These are phyloP conservation scores for Paspalum vaginatum DNA, from an alignment of 176 grass and related monocot species.

Conservation along the genomic window DNA sequence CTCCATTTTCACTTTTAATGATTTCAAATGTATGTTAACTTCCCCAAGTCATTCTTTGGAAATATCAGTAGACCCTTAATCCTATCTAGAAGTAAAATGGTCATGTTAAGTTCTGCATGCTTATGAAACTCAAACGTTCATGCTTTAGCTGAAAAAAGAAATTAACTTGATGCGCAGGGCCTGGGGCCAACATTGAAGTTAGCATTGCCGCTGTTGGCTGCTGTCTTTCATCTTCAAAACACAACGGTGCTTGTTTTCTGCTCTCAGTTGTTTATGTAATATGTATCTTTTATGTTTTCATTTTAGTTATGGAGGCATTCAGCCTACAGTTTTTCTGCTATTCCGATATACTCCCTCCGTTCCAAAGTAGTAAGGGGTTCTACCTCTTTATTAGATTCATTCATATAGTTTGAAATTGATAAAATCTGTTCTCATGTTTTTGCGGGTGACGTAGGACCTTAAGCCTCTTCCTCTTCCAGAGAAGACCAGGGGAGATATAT, in stretches of 20 bases:
- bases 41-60: not conserved
- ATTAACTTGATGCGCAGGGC: conserved; percentile 73
- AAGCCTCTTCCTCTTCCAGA: conserved; percentile 67
- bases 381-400: too few species aligned
- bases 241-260: conserved; percentile 1
- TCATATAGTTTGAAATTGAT: conserved; percentile 31
- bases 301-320: conserved; percentile 35
- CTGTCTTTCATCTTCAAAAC: conserved; percentile 32
- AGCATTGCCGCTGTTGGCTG: not conserved
- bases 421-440: not conserved
- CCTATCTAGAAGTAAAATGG: not conserved
- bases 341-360: too few species aligned
- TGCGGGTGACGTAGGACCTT: conserved; percentile 53
- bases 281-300: conserved; percentile 2
- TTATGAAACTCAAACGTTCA: conserved; percentile 13
- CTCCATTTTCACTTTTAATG: not conserved
- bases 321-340: conserved; percentile 23
- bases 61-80: not conserved
- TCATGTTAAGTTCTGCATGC: conserved; percentile 1
- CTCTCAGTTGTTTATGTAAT: not conserved
- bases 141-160: conserved; percentile 26
- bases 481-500: conserved; percentile 89
- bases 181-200: conserved; percentile 90
- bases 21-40: not conserved
- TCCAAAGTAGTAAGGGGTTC: too few species aligned